phyloP scores from a whole-genome alignment of 345 rosid species.

The Linum lewisii region DNA sequence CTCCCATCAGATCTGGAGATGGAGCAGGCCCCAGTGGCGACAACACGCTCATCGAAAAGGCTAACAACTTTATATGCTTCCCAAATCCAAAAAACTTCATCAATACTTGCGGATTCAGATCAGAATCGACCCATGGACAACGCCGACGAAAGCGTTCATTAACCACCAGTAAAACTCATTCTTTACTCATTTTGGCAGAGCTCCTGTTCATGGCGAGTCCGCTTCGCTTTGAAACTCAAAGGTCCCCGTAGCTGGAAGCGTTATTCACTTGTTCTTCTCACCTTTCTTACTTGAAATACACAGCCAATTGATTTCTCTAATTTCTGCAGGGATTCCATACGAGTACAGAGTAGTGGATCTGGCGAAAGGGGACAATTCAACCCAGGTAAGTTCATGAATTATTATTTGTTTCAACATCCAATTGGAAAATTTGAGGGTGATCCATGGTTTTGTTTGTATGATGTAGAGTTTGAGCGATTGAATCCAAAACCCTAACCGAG shows the following conservation, averaged over 20 bases:
- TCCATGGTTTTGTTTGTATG: too few species aligned
- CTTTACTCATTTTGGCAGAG: conserved; percentile 48
- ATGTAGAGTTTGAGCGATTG: too few species aligned
- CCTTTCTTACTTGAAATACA: not conserved
- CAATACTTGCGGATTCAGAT: too few species aligned
- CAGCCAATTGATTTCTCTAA: not conserved
- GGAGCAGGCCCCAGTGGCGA: conserved; percentile 23
- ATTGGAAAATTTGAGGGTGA: too few species aligned
- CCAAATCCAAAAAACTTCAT: too few species aligned
- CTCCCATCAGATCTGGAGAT: conserved; percentile 18
- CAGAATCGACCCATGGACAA: too few species aligned
- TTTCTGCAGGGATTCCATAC: conserved; percentile 34
- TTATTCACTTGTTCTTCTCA: not conserved
- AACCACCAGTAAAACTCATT: conserved; percentile 22
- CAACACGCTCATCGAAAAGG: too few species aligned
- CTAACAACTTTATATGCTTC: too few species aligned
- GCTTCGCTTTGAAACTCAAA: conserved; percentile 45
- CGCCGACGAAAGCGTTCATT: not conserved
- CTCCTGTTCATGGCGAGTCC: conserved; percentile 61
- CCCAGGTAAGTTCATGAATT: conserved; percentile 37
- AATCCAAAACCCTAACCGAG: conserved; percentile 79
- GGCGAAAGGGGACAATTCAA: conserved; percentile 31
- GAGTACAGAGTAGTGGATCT: conserved; percentile 41
- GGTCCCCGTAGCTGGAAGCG: conserved; percentile 15
- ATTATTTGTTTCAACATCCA: too few species aligned